Conservation (phyloP, 371 early-diverging fungal genomes). For the Saksenaea oblongispora region DNA sequence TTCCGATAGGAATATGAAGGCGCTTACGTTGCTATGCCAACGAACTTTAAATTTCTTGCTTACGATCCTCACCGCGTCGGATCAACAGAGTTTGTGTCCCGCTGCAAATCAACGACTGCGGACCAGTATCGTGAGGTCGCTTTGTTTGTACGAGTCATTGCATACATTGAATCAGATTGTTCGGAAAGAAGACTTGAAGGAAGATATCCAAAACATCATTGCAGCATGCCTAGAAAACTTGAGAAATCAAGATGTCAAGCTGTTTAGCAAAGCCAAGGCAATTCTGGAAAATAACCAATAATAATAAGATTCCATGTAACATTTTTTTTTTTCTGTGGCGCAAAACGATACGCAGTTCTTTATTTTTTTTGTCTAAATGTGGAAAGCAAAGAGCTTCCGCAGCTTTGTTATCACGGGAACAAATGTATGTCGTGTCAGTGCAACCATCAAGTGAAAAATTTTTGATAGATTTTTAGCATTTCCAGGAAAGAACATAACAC, state of each 20-base stretch:
- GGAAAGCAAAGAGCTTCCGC: no score
- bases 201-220: slow-evolving; percentile 1
- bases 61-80: slow-evolving; percentile 7
- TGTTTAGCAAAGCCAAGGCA: background rate
- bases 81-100: slow-evolving; percentile 8
- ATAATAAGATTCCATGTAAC: background rate
- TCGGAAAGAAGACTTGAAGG: background rate
- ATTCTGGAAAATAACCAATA: background rate
- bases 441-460: no score
- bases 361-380: no score
- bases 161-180: slow-evolving; percentile 13
- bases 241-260: background rate
- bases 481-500: no score
- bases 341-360: no score
- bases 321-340: no score
- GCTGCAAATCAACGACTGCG: slow-evolving; percentile 17
- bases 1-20: slow-evolving; percentile 7
- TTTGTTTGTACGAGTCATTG: slow-evolving; percentile 29
- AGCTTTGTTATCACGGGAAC: no score
- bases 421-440: no score
- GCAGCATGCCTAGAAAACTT: background rate
- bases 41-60: slow-evolving; percentile 23
- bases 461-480: no score
- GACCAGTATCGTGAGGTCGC: slow-evolving; percentile 9
- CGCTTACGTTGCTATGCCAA: slow-evolving; percentile 17